Conservation (phyloP, 2,329 filamentous ascomycete genomes). For the Aspergillus calidoustus region DNA sequence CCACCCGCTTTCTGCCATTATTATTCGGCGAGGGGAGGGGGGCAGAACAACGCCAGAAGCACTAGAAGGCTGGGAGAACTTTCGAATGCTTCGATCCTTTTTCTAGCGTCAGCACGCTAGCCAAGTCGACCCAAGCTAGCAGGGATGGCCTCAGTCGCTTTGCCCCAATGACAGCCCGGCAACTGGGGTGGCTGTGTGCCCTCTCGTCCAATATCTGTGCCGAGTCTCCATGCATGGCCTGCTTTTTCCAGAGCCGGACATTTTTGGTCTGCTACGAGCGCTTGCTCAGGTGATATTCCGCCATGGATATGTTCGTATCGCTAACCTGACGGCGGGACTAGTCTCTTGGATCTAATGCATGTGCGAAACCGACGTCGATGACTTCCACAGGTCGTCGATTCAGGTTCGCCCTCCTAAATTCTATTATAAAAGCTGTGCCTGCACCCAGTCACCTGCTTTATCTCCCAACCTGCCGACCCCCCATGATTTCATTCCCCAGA, state of each 20-base stretch:
- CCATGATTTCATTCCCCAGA: slow-evolving; percentile 15
- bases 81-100: slow-evolving; percentile 26
- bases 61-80: slow-evolving; percentile 29
- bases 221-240: slow-evolving; percentile 19
- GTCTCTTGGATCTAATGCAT: slow-evolving; percentile 25
- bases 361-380: slow-evolving; percentile 22
- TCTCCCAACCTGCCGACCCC: slow-evolving; percentile 10
- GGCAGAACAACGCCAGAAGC: slow-evolving; percentile 11
- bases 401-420: not conserved
- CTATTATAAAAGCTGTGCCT: slow-evolving; percentile 16
- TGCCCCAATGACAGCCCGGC: slow-evolving; percentile 21
- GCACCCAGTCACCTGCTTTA: slow-evolving; percentile 16
- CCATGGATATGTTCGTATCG: slow-evolving; percentile 27
- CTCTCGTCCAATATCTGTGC: slow-evolving; percentile 14
- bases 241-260: slow-evolving; percentile 11
- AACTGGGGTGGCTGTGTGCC: slow-evolving; percentile 26
- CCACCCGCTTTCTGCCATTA: slow-evolving; percentile 11
- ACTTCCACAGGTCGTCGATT: slow-evolving; percentile 18
- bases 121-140: slow-evolving; percentile 12
- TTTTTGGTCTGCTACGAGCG: slow-evolving; percentile 7
- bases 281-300: slow-evolving; percentile 29
- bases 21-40: not conserved
- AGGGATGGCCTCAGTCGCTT: slow-evolving; percentile 23
- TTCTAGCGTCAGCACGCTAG: slow-evolving; percentile 29
- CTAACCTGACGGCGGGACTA: slow-evolving; percentile 13